Evolutionary conservation across 768 basidiomycete species (phyloP), one percentile per base, ranked within the genome.

Genomic region (Tulasnella sp.): DNA sequence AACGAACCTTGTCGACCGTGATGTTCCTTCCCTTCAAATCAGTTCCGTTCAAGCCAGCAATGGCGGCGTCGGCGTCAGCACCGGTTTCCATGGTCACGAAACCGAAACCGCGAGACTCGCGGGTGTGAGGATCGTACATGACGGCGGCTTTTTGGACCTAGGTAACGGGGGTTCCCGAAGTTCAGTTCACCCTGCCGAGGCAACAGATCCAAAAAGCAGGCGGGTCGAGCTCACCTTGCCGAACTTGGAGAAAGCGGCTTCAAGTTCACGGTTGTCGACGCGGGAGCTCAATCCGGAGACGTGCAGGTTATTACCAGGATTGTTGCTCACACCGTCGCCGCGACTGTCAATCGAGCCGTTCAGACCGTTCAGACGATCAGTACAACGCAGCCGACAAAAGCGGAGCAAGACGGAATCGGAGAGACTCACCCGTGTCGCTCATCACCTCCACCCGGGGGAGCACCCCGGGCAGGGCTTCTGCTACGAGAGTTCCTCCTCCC

Each of bases 1-100:
- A 48, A 82, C 83, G 44, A 73, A 93, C 94, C 88, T 92, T 96
- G 86, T 96, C 93, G n/a, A 99, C 93, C 78, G 88, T 93, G 76
- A 95, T 88, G 40, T 88, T 86, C 86, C 95, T 96, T 75, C 97
- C 98, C 87, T 92, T 90, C 67, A 98, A 84, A 55, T 95, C 94
- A 70, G 93, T 92, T 32, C 88, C 88, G 83, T 95, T 93, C 76
- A 98, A 86, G 6, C 91, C 92, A 46, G 93, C 90, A 80, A 98
- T 90, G 77, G 93, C 94, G 67, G 95, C 94, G 67, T 96, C 93
- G 6, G 97, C 98, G 82, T 98, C 97, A 82, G 97, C 96, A 10
- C 80, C 83, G 35, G 89, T 88, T 83, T 90, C 91, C 91, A 94
- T 92, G 73, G 91, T 93, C 79, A 98, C 96, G 84, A 98, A 99